A percentile compares a stretch with the other conserved stretches of the same genome.
Evolutionary conservation across 1,284 basidiomycete genomes (phyloP).

Genomic region (Psilocybe mexicana): DNA sequence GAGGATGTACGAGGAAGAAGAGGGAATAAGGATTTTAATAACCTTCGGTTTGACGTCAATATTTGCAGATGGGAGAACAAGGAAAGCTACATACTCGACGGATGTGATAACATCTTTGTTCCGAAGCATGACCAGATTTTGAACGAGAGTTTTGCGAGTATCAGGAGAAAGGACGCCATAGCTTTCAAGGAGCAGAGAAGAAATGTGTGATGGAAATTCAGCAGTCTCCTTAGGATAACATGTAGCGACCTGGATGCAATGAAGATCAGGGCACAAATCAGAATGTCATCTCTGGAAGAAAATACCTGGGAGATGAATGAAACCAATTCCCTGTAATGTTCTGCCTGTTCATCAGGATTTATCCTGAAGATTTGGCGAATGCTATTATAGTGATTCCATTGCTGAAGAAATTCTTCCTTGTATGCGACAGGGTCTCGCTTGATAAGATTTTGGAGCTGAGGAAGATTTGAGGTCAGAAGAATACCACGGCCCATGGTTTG

Average conservation of each 20-base stretch:
- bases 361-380: conserved; percentile 83
- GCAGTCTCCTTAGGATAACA: conserved; percentile 89
- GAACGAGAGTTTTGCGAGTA: conserved; percentile 80
- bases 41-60: conserved; percentile 45
- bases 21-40: conserved; percentile 91
- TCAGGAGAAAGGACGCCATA: conserved; percentile 76
- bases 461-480: conserved; percentile 70
- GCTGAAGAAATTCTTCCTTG: conserved; percentile 96
- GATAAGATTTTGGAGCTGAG: conserved; percentile 93
- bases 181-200: conserved; percentile 73
- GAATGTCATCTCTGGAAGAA: neutral
- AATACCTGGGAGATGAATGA: conserved; percentile 81
- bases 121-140: conserved; percentile 89
- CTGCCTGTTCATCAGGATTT: conserved; percentile 77
- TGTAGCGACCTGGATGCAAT: conserved; percentile 66
- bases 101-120: conserved; percentile 93
- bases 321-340: conserved; percentile 84
- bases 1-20: conserved; percentile 91
- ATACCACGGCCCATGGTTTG: conserved; percentile 51
- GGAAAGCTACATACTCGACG: conserved; percentile 69
- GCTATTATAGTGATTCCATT: conserved; percentile 96
- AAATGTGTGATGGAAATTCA: conserved; percentile 79
- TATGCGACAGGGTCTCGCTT: conserved; percentile 92
- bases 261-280: neutral
- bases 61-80: conserved; percentile 1